phyloP scores from a whole-genome alignment of 148 eudicot genomes.

The Fagopyrum tataricum region DNA sequence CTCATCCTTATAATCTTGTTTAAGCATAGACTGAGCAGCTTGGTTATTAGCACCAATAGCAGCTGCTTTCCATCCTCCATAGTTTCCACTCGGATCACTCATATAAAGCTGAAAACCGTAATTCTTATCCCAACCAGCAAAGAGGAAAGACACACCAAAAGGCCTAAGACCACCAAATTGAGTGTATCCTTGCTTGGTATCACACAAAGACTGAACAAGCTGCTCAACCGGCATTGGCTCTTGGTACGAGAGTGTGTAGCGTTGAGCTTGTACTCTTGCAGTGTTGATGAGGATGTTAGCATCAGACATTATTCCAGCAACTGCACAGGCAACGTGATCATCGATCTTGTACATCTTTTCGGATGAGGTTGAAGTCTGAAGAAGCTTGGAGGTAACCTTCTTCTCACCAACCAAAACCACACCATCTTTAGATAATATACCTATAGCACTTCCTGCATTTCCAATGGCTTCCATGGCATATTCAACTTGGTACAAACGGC shows the following conservation, averaged over 20 bases:
- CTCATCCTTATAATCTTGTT: conserved; percentile 94
- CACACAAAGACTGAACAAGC: conserved; percentile 80
- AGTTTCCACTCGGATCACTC: conserved; percentile 95
- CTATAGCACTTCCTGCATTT: conserved; percentile 84
- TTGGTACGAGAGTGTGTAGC: conserved; percentile 65
- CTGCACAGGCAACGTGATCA: conserved; percentile 91
- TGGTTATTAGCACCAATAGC: conserved; percentile 88
- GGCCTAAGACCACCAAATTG: conserved; percentile 96
- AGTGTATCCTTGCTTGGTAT: conserved; percentile 90
- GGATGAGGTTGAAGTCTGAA: conserved; percentile 65
- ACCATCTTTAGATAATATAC: conserved; percentile 71
- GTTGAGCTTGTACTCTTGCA: conserved; percentile 82
- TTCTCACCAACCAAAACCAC: conserved; percentile 87
- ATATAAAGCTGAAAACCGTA: conserved; percentile 77
- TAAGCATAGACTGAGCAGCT: conserved; percentile 96
- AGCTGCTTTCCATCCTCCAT: conserved; percentile 92
- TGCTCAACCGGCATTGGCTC: conserved; percentile 93
- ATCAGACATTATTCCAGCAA: conserved; percentile 94
- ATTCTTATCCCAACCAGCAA: conserved; percentile 89
- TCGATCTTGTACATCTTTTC: conserved; percentile 96
- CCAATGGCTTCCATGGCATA: conserved; percentile 98
- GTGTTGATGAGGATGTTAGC: conserved; percentile 93
- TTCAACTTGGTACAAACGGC: conserved; percentile 93
- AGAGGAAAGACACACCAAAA: conserved; percentile 81
- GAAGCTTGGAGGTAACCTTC: conserved; percentile 91